These are phyloP conservation scores for Aphanomyces euteiches DNA, from an alignment of 352 stramenopile species.

Conservation along the genomic window DNA sequence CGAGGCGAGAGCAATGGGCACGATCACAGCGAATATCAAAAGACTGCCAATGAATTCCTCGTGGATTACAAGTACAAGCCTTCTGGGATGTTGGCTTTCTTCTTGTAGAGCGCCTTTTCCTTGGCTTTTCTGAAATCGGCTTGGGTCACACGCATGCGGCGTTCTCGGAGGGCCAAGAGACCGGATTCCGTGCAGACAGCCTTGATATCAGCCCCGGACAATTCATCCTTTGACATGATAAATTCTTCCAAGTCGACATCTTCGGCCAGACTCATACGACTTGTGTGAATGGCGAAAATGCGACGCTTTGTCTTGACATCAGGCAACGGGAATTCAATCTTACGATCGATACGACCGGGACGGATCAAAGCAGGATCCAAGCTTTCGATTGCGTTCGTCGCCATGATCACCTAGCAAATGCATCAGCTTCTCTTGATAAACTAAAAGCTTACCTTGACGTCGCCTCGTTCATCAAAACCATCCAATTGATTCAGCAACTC, in stretches of 20 bases:
- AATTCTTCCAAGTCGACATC: constrained; percentile 99
- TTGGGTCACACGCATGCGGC: constrained; percentile 99
- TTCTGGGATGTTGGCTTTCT: constrained; percentile 99
- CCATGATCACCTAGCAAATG: constrained; percentile 95
- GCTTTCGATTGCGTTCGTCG: constrained; percentile 99
- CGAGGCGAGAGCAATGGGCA: too few relatives aligned
- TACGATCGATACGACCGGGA: constrained; percentile 99
- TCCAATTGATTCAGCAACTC: constrained; percentile 99
- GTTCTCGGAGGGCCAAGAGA: constrained; percentile 97
- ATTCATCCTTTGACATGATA: constrained; percentile 99
- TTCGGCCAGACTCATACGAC: constrained; percentile 95
- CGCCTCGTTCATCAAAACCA: constrained; percentile 98
- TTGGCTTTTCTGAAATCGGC: constrained; percentile 99
- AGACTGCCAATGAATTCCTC: background rate
- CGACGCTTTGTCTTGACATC: constrained; percentile 99
- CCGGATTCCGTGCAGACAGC: constrained; percentile 99
- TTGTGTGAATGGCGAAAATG: constrained; percentile 99
- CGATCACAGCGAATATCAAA: too few relatives aligned
- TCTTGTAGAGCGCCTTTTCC: constrained; percentile 99
- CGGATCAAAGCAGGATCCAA: constrained; percentile 99
- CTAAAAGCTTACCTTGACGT: constrained; percentile 91
- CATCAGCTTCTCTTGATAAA: background rate
- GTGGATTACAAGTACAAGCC: constrained; percentile 95
- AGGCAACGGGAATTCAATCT: constrained; percentile 99
- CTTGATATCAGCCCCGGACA: constrained; percentile 99